A percentile compares a stretch with the other conserved stretches of the same genome.
phyloP scores from a whole-genome alignment of 2,329 filamentous ascomycete species.

The Lachnellula subtilissima region DNA sequence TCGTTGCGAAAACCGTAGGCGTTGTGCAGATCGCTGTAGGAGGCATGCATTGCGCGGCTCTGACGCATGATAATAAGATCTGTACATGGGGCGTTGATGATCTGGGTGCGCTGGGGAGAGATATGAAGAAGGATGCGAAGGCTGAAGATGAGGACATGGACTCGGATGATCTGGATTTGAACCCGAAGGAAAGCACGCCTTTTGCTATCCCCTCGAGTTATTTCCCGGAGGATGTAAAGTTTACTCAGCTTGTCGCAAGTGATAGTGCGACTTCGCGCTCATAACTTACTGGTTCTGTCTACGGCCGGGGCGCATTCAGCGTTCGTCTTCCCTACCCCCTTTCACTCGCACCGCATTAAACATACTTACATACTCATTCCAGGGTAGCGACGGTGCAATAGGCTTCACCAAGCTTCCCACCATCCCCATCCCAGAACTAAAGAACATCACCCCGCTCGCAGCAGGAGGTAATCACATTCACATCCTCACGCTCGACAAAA shows the following conservation, averaged over 20 bases:
- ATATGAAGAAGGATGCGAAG: conserved; percentile 62
- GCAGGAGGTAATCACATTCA: conserved; percentile 56
- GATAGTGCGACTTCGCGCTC: conserved; percentile 70
- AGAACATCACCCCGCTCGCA: conserved; percentile 48
- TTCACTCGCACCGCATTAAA: not conserved
- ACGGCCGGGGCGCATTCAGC: conserved; percentile 79
- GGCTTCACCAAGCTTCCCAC: conserved; percentile 39
- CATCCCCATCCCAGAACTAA: conserved; percentile 49
- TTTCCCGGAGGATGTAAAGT: conserved; percentile 51
- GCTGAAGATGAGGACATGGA: conserved; percentile 44
- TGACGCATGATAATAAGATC: conserved; percentile 75
- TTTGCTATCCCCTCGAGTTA: conserved; percentile 55
- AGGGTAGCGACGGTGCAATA: conserved; percentile 59
- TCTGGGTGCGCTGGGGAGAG: conserved; percentile 71
- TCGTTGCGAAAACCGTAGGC: conserved; percentile 51
- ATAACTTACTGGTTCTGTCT: conserved; percentile 70
- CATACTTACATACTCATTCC: conserved; percentile 7
- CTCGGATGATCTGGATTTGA: conserved; percentile 56
- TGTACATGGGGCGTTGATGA: conserved; percentile 86
- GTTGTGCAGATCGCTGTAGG: conserved; percentile 74
- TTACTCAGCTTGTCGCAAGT: conserved; percentile 63
- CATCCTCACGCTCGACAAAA: conserved; percentile 51
- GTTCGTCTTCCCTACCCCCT: conserved; percentile 35
- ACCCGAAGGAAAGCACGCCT: conserved; percentile 44
- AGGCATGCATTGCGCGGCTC: conserved; percentile 73